Percentiles rank a stretch among this genome's conserved stretches.
Evolutionary conservation across 805 yeast genomes (phyloP).

Genomic region (Candida xiaguanensis): DNA sequence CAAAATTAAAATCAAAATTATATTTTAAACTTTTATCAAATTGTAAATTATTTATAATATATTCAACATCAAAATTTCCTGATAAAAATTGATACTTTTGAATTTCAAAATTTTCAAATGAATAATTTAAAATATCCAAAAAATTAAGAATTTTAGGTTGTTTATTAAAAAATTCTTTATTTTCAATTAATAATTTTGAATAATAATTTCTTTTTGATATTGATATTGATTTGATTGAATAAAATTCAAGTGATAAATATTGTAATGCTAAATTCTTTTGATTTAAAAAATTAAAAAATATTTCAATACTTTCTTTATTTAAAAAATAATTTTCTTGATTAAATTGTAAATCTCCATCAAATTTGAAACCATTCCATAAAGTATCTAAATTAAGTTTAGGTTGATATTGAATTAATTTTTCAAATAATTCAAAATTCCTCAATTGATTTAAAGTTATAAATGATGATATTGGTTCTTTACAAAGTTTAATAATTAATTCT

Average conservation of each 20-base stretch:
- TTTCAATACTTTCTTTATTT: slow-evolving; percentile 38
- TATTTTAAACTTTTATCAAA: slow-evolving; percentile 5
- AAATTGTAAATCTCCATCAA: slow-evolving; percentile 38
- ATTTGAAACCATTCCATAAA: slow-evolving; percentile 48
- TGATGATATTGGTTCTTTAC: slow-evolving; percentile 56
- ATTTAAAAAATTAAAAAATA: slow-evolving; percentile 58
- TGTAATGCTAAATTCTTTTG: slow-evolving; percentile 62
- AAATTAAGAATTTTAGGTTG: slow-evolving; percentile 67
- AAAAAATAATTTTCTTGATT: slow-evolving; percentile 28
- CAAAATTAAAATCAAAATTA: slow-evolving; percentile 39
- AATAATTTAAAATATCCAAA: slow-evolving; percentile 66
- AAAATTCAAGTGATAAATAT: slow-evolving; percentile 70
- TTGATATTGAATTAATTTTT: slow-evolving; percentile 47
- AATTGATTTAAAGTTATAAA: slow-evolving; percentile 47
- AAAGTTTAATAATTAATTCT: slow-evolving; percentile 60
- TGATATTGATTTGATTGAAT: slow-evolving; percentile 51
- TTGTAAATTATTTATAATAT: slow-evolving; percentile 33
- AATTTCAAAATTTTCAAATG: slow-evolving; percentile 42
- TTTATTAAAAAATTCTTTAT: slow-evolving; percentile 48
- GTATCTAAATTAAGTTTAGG: slow-evolving; percentile 54
- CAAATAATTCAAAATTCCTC: slow-evolving; percentile 48
- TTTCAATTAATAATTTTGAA: slow-evolving; percentile 49
- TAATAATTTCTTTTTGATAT: slow-evolving; percentile 51
- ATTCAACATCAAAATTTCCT: slow-evolving; percentile 23
- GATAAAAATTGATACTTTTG: slow-evolving; percentile 29